phyloP scores from a whole-genome alignment of 306 rosid species.

The Betula pendula region DNA sequence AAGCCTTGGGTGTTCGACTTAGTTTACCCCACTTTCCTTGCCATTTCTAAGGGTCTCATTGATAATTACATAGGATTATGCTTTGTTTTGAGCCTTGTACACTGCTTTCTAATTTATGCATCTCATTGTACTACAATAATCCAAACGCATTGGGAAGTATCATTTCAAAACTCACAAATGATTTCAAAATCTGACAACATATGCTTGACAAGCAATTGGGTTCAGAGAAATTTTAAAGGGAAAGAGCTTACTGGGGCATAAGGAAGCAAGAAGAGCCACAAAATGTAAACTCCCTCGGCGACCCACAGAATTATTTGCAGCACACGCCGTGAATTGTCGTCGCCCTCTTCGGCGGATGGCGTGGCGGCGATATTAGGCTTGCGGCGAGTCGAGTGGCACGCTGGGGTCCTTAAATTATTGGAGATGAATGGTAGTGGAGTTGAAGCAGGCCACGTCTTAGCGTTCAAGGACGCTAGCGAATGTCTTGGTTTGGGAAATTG shows the following conservation, averaged over 20 bases:
- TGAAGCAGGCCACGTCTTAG: slow-evolving; percentile 1
- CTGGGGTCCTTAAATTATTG: slow-evolving; percentile 19
- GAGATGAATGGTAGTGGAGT: slow-evolving; percentile 16
- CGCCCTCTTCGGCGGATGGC: slow-evolving; percentile 21
- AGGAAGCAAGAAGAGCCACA: slow-evolving; percentile 85
- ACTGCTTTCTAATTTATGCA: background rate
- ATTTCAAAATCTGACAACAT: no score
- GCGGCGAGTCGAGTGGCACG: slow-evolving; percentile 44
- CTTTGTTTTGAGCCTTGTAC: background rate
- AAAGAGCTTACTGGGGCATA: slow-evolving; percentile 62
- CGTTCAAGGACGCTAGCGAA: background rate
- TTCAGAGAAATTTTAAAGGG: background rate
- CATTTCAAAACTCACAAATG: no score
- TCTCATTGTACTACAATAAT: background rate
- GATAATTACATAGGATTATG: background rate
- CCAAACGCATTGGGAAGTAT: background rate
- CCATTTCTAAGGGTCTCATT: background rate
- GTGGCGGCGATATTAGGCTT: slow-evolving; percentile 34
- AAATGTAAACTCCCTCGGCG: slow-evolving; percentile 64
- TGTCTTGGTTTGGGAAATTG: slow-evolving; percentile 19
- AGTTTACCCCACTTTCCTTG: background rate
- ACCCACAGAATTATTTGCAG: slow-evolving; percentile 58
- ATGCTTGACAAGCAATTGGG: background rate
- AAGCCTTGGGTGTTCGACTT: background rate
- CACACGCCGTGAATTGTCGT: slow-evolving; percentile 32